These are phyloP conservation scores for Aspergillus quadrilineatus DNA, from an alignment of 2,329 filamentous ascomycete genomes.

Conservation along the genomic window DNA sequence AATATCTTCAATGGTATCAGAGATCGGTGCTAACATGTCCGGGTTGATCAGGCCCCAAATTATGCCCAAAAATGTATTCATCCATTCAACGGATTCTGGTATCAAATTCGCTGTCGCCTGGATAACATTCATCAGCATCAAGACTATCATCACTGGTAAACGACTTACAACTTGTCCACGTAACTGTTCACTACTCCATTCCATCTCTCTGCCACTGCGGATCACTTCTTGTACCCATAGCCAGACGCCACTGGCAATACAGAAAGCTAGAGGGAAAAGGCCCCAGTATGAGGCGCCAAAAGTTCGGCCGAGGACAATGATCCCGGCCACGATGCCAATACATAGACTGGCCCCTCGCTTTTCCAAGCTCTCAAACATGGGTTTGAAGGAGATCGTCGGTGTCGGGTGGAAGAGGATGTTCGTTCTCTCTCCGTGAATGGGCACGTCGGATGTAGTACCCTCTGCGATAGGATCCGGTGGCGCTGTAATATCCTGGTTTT, in stretches of 20 bases:
- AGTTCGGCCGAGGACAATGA: conserved; percentile 73
- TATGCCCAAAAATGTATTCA: conserved; percentile 82
- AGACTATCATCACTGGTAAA: not conserved
- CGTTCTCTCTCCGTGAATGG: conserved; percentile 94
- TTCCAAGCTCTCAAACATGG: conserved; percentile 77
- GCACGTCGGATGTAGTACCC: conserved; percentile 86
- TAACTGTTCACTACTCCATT: conserved; percentile 85
- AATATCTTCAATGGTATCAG: conserved; percentile 91
- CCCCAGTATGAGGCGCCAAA: conserved; percentile 78
- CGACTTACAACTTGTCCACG: conserved; percentile 69
- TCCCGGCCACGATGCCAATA: conserved; percentile 66
- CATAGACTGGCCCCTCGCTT: conserved; percentile 70
- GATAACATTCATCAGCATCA: not conserved
- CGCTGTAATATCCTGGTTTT: conserved; percentile 84
- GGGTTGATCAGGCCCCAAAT: conserved; percentile 92
- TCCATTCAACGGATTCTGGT: conserved; percentile 92
- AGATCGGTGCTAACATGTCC: conserved; percentile 87
- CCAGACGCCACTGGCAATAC: conserved; percentile 74
- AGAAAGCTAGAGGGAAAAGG: conserved; percentile 70
- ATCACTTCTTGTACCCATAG: conserved; percentile 89
- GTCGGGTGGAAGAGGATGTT: conserved; percentile 96
- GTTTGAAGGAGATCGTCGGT: conserved; percentile 83
- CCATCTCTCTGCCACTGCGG: conserved; percentile 73
- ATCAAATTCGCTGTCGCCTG: conserved; percentile 81
- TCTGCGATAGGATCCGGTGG: conserved; percentile 82